Conservation (phyloP, 1,284 basidiomycete species). For the Neolentinus lepideus region DNA sequence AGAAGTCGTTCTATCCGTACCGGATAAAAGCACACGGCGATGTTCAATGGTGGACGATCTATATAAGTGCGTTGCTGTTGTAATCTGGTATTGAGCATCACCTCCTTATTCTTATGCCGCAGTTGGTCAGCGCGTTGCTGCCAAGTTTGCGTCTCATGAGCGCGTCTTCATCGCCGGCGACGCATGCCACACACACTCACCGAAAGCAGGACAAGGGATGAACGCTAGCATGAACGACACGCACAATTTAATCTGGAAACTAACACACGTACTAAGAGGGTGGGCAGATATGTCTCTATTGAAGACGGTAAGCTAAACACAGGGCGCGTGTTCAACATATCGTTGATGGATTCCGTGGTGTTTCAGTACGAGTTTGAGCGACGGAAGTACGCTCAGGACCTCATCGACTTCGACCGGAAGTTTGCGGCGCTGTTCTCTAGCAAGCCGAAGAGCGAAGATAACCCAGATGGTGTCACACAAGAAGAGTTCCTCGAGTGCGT, state of each 20-base stretch:
- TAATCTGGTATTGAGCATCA: neutral
- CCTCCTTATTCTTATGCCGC: too few relatives aligned
- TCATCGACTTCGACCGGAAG: conserved; percentile 43
- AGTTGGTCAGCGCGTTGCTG: conserved; percentile 75
- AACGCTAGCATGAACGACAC: conserved; percentile 80
- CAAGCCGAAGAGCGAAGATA: conserved; percentile 27
- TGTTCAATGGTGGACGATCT: conserved; percentile 80
- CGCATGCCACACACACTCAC: conserved; percentile 81
- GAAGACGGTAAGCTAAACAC: conserved; percentile 66
- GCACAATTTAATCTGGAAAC: conserved; percentile 77
- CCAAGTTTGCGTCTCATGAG: conserved; percentile 56
- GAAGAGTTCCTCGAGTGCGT: conserved; percentile 42
- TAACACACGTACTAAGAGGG: conserved; percentile 66
- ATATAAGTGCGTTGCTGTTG: conserved; percentile 35
- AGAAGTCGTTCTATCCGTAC: conserved; percentile 49
- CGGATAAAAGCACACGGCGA: conserved; percentile 46
- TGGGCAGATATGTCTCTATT: conserved; percentile 61
- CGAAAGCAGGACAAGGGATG: conserved; percentile 64
- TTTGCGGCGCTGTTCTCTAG: conserved; percentile 34
- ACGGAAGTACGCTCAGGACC: conserved; percentile 38
- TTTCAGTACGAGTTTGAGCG: conserved; percentile 38
- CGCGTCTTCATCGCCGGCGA: conserved; percentile 80
- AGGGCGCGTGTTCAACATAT: conserved; percentile 5
- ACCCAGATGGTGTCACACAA: conserved; percentile 58
- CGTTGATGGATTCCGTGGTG: neutral